A percentile compares a stretch with the other conserved stretches of the same genome.
Evolutionary conservation across 768 basidiomycete genomes (phyloP).

Genomic region (Tylopilus vinaceipallidus): DNA sequence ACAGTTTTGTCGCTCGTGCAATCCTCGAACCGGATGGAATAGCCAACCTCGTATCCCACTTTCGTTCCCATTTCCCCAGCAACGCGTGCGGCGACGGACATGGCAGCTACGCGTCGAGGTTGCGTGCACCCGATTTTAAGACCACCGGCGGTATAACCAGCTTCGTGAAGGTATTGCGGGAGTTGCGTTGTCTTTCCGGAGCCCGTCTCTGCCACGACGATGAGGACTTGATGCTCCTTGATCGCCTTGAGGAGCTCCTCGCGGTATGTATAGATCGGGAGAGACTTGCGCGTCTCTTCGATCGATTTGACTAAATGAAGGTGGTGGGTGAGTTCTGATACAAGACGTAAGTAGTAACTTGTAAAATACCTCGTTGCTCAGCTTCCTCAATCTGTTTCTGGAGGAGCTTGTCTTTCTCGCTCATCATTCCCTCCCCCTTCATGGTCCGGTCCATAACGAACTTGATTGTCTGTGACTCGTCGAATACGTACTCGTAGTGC

Average conservation of each 20-base stretch:
- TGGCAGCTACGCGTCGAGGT: constrained; percentile 97
- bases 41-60: constrained; percentile 98
- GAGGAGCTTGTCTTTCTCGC: constrained; percentile 80
- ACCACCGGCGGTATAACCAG: constrained; percentile 87
- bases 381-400: constrained; percentile 89
- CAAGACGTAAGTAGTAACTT: neutral
- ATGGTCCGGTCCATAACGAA: constrained; percentile 86
- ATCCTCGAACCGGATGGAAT: constrained; percentile 99
- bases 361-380: constrained; percentile 76
- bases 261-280: constrained; percentile 90
- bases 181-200: constrained; percentile 99
- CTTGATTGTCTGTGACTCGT: constrained; percentile 94
- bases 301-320: constrained; percentile 69
- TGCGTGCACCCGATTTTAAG: constrained; percentile 89
- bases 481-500: constrained; percentile 96
- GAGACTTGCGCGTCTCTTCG: constrained; percentile 88
- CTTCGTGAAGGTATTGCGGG: constrained; percentile 97
- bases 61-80: constrained; percentile 98
- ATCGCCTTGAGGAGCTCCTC: constrained; percentile 88
- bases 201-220: constrained; percentile 97
- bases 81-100: constrained; percentile 98
- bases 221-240: constrained; percentile 88
- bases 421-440: constrained; percentile 67
- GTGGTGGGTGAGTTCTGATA: neutral
- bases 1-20: constrained; percentile 99